Percentiles rank a stretch among this genome's conserved stretches.
Conservation (phyloP, 2,329 filamentous ascomycete genomes). For the Verticillium nubilum region DNA sequence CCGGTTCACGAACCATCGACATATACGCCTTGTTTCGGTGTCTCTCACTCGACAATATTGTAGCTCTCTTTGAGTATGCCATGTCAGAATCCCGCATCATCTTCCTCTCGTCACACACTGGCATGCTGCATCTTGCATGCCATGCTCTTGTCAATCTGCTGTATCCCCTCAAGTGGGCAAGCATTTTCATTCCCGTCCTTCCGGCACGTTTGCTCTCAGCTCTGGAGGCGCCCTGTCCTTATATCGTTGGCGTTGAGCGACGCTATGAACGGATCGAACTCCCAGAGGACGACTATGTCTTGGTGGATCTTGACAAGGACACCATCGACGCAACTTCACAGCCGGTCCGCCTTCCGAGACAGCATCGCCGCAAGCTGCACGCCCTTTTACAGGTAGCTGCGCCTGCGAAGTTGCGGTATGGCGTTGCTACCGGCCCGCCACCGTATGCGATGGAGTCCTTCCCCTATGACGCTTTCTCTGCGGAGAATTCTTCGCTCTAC, state of each 20-base stretch:
- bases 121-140: slow-evolving; percentile 91
- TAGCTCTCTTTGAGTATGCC: slow-evolving; percentile 88
- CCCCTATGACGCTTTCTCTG: slow-evolving; percentile 83
- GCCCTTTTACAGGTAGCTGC: slow-evolving; percentile 85
- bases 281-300: slow-evolving; percentile 90
- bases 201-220: slow-evolving; percentile 84
- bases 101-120: slow-evolving; percentile 88
- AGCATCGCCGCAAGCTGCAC: slow-evolving; percentile 83
- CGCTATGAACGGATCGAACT: slow-evolving; percentile 82
- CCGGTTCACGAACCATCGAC: slow-evolving; percentile 85
- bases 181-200: slow-evolving; percentile 88
- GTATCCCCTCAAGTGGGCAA: slow-evolving; percentile 89
- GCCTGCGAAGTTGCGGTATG: slow-evolving; percentile 81
- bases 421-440: slow-evolving; percentile 82
- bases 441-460: slow-evolving; percentile 91
- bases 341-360: slow-evolving; percentile 75
- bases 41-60: slow-evolving; percentile 84
- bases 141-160: slow-evolving; percentile 80
- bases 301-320: slow-evolving; percentile 90
- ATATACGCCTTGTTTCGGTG: slow-evolving; percentile 89
- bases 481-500: slow-evolving; percentile 78
- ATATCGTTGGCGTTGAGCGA: slow-evolving; percentile 93
- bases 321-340: slow-evolving; percentile 78
- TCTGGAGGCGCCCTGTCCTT: slow-evolving; percentile 90
- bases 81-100: slow-evolving; percentile 93